phyloP scores from a whole-genome alignment of 331 rosid genomes.

The Phaseolus coccineus region DNA sequence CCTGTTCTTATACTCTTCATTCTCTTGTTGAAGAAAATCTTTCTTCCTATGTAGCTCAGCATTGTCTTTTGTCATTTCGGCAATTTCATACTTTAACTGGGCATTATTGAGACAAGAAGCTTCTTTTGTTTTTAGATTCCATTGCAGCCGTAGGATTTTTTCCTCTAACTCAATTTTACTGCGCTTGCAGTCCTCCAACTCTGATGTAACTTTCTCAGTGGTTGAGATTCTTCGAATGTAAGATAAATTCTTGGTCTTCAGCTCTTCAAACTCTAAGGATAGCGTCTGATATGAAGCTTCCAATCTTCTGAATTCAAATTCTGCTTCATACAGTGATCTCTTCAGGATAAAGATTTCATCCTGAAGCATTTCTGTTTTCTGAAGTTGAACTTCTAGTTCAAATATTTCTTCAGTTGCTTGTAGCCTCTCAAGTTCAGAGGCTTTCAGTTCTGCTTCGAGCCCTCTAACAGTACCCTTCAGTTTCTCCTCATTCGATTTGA shows the following conservation, averaged over 20 bases:
- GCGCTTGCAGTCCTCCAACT: conserved; percentile 50
- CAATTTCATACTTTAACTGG: conserved; percentile 53
- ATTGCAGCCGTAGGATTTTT: conserved; percentile 47
- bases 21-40: conserved; percentile 49
- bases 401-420: conserved; percentile 55
- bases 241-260: conserved; percentile 50
- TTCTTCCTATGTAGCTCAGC: conserved; percentile 43
- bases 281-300: conserved; percentile 54
- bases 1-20: conserved; percentile 48
- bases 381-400: conserved; percentile 47
- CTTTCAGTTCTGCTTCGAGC: conserved; percentile 50
- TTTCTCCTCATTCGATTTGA: conserved; percentile 51
- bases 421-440: conserved; percentile 50
- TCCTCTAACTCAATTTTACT: conserved; percentile 56
- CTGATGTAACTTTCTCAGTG: conserved; percentile 46
- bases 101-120: conserved; percentile 47
- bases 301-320: conserved; percentile 48
- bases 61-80: conserved; percentile 44
- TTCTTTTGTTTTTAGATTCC: conserved; percentile 57
- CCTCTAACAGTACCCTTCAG: conserved; percentile 34
- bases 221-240: conserved; percentile 45
- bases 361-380: conserved; percentile 50
- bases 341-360: conserved; percentile 49
- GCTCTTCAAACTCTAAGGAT: conserved; percentile 50
- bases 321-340: conserved; percentile 52